Percentiles rank a stretch among this genome's conserved stretches.
phyloP scores from a whole-genome alignment of 768 basidiomycete species.

The Cantharellus anzutake region DNA sequence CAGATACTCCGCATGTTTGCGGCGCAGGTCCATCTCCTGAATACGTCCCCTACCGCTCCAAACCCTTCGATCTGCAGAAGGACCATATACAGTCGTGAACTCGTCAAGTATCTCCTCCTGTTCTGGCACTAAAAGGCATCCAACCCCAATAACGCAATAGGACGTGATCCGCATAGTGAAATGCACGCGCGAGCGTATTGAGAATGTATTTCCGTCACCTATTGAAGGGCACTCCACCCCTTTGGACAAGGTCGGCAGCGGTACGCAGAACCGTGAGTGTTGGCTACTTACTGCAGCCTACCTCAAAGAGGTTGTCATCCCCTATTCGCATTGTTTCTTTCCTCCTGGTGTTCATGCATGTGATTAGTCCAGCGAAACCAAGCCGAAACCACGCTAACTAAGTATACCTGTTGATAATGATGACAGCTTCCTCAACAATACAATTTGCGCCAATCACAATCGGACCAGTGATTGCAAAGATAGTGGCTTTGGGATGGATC shows the following conservation, averaged over 20 bases:
- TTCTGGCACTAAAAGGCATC: slow-evolving; percentile 57
- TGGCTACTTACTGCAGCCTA: slow-evolving; percentile 60
- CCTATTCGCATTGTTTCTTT: slow-evolving; percentile 88
- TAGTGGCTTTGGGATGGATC: slow-evolving; percentile 85
- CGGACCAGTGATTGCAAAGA: slow-evolving; percentile 78
- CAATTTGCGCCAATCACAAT: slow-evolving; percentile 78
- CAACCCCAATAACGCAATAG: slow-evolving; percentile 68
- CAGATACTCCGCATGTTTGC: slow-evolving; percentile 83
- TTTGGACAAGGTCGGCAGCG: slow-evolving; percentile 15
- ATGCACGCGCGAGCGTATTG: slow-evolving; percentile 65
- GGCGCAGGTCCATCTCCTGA: slow-evolving; percentile 65
- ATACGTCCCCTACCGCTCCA: slow-evolving; percentile 78
- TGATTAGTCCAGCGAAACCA: neutral
- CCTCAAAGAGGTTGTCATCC: slow-evolving; percentile 85
- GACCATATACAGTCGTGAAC: slow-evolving; percentile 71
- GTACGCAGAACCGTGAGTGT: neutral
- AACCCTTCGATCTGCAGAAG: slow-evolving; percentile 38
- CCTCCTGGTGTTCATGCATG: slow-evolving; percentile 4
- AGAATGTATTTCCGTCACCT: slow-evolving; percentile 73
- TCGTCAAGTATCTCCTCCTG: slow-evolving; percentile 65
- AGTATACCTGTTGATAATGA: slow-evolving; percentile 67
- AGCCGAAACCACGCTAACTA: neutral
- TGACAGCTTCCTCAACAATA: slow-evolving; percentile 79
- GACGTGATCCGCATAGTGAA: slow-evolving; percentile 63
- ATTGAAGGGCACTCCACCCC: slow-evolving; percentile 75